A percentile compares a stretch with the other conserved stretches of the same genome.
Conservation (phyloP, 2,329 filamentous ascomycete genomes). For the Byssothecium circinans region DNA sequence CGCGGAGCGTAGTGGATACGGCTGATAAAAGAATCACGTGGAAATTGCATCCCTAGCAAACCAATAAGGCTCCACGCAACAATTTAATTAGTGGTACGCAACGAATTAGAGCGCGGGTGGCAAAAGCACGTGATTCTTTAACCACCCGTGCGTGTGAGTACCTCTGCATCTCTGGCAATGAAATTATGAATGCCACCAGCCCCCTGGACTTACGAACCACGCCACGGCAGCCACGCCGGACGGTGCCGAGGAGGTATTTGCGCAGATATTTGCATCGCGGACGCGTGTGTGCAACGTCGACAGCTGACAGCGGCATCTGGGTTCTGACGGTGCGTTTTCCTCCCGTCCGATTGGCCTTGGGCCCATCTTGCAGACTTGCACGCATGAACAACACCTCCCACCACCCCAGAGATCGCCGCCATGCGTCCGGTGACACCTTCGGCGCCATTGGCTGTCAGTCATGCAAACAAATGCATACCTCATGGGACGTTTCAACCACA, state of each 20-base stretch:
- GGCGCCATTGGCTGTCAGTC: constrained; percentile 11
- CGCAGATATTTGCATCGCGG: constrained; percentile 13
- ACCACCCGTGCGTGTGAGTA: too few relatives aligned
- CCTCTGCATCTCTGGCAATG: constrained; percentile 13
- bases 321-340: constrained; percentile 55
- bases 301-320: constrained; percentile 60
- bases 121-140: too few relatives aligned
- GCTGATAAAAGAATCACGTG: too few relatives aligned
- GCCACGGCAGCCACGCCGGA: constrained; percentile 11
- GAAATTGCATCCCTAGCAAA: too few relatives aligned
- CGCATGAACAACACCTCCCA: constrained; percentile 49
- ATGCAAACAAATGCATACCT: constrained; percentile 17
- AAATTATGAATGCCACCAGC: constrained; percentile 6
- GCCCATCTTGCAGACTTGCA: neutral
- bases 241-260: constrained; percentile 12
- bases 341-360: constrained; percentile 33
- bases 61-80: too few relatives aligned
- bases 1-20: too few relatives aligned
- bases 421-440: neutral
- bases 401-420: constrained; percentile 29
- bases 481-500: constrained; percentile 33
- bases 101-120: too few relatives aligned
- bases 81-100: too few relatives aligned
- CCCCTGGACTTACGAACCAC: constrained; percentile 12
- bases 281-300: constrained; percentile 56